phyloP scores from a whole-genome alignment of 2,329 filamentous ascomycete genomes.

The Cladophialophora psammophila region DNA sequence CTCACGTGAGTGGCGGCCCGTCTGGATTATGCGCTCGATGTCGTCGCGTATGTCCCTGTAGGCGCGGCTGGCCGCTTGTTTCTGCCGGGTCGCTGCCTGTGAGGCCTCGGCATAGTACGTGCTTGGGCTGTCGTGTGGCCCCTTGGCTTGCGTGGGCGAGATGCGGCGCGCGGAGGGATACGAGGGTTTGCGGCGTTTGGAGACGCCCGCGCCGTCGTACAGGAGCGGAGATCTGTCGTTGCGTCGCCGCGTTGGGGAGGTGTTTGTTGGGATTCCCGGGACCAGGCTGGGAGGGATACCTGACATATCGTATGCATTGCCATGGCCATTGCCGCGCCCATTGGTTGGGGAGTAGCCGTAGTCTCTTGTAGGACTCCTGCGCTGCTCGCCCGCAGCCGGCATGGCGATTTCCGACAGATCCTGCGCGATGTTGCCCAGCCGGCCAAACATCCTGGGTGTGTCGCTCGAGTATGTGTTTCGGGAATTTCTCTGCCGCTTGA shows the following conservation, averaged over 20 bases:
- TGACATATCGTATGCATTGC: constrained; percentile 16
- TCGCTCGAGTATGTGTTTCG: constrained; percentile 4
- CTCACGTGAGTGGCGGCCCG: constrained; percentile 7
- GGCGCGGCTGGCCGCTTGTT: constrained; percentile 9
- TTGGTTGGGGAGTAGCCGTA: background rate
- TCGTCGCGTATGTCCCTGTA: constrained; percentile 13
- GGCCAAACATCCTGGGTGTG: constrained; percentile 23
- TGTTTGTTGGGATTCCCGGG: background rate
- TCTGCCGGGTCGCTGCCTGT: background rate
- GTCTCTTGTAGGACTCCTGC: background rate
- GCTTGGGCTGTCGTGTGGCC: background rate
- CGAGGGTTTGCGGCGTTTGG: constrained; percentile 9
- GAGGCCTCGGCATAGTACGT: constrained; percentile 1
- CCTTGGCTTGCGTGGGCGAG: constrained; percentile 6
- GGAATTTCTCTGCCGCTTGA: constrained; percentile 10
- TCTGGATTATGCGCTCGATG: constrained; percentile 10
- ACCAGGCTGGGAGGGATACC: constrained; percentile 20
- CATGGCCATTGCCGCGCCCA: constrained; percentile 3
- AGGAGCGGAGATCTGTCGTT: constrained; percentile 1
- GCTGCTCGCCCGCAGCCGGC: constrained; percentile 6
- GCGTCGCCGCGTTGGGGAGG: background rate
- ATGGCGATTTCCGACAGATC: constrained; percentile 27
- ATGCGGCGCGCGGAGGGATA: background rate
- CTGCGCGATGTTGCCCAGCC: constrained; percentile 14
- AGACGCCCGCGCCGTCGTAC: constrained; percentile 8